Conservation (phyloP, 768 basidiomycete species). For the Pulveroboletus frians region DNA sequence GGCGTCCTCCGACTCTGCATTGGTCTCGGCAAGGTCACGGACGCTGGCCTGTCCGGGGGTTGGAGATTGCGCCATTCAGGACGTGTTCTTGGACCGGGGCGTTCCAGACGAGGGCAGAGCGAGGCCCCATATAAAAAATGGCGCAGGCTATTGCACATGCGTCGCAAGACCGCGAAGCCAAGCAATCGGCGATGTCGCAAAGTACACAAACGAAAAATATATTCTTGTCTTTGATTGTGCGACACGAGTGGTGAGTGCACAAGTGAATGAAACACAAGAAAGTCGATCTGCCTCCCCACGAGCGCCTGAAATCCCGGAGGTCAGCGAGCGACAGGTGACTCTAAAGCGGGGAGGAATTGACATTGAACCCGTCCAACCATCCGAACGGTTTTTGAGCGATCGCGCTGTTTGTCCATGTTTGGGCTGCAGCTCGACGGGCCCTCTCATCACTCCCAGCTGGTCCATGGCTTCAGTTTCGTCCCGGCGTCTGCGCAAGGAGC, state of each 20-base stretch:
- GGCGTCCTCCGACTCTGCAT: conserved; percentile 1
- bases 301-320: conserved; percentile 57
- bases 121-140: conserved; percentile 1
- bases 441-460: conserved; percentile 6
- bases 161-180: too few species aligned
- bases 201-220: conserved; percentile 11
- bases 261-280: conserved; percentile 25
- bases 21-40: neutral
- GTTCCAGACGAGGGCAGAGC: neutral
- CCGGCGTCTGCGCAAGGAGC: conserved; percentile 65
- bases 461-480: conserved; percentile 60
- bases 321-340: conserved; percentile 58
- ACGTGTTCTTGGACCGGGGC: neutral
- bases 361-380: conserved; percentile 21
- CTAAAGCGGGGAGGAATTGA: conserved; percentile 56
- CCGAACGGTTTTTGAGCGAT: conserved; percentile 25
- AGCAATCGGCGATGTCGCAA: too few species aligned
- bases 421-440: neutral
- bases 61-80: conserved; percentile 6
- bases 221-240: conserved; percentile 24
- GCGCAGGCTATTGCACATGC: conserved; percentile 9
- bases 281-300: conserved; percentile 56
- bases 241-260: conserved; percentile 11
- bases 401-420: conserved; percentile 37
- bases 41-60: conserved; percentile 1